phyloP scores from a whole-genome alignment of 768 basidiomycete genomes.

The Amylocystis lapponica region DNA sequence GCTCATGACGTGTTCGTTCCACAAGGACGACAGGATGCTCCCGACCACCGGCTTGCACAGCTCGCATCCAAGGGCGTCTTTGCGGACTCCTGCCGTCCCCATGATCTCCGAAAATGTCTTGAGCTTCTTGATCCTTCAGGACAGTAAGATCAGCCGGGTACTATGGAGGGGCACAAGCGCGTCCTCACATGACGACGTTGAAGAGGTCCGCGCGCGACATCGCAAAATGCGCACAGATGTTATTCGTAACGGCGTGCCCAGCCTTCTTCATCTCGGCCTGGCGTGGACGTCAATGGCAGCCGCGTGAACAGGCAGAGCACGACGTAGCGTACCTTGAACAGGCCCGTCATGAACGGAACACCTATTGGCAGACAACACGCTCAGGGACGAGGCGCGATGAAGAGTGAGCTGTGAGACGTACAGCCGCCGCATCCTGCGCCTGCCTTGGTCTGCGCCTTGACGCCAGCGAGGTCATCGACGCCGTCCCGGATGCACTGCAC shows the following conservation, averaged over 20 bases:
- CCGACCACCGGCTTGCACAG: slow-evolving; percentile 67
- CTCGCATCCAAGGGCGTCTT: slow-evolving; percentile 59
- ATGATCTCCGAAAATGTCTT: slow-evolving; percentile 52
- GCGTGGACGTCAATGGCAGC: slow-evolving; percentile 27
- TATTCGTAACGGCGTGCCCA: slow-evolving; percentile 50
- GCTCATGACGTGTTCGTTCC: slow-evolving; percentile 62
- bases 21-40: slow-evolving; percentile 42
- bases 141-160: background rate
- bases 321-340: slow-evolving; percentile 28
- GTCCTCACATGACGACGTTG: slow-evolving; percentile 43
- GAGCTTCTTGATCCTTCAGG: slow-evolving; percentile 49
- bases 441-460: slow-evolving; percentile 64
- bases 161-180: background rate
- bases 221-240: slow-evolving; percentile 61
- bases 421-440: slow-evolving; percentile 72
- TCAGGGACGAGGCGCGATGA: background rate
- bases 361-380: slow-evolving; percentile 27
- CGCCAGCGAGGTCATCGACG: slow-evolving; percentile 39
- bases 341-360: slow-evolving; percentile 47
- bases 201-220: slow-evolving; percentile 65
- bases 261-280: slow-evolving; percentile 65
- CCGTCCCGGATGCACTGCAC: slow-evolving; percentile 46
- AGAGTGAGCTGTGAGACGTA: slow-evolving; percentile 1
- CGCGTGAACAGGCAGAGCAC: background rate
- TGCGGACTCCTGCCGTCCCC: slow-evolving; percentile 39